Percentiles rank a stretch among this genome's conserved stretches.
phyloP scores from a whole-genome alignment of 208 protist species.

The Pavlovales sp. region DNA sequence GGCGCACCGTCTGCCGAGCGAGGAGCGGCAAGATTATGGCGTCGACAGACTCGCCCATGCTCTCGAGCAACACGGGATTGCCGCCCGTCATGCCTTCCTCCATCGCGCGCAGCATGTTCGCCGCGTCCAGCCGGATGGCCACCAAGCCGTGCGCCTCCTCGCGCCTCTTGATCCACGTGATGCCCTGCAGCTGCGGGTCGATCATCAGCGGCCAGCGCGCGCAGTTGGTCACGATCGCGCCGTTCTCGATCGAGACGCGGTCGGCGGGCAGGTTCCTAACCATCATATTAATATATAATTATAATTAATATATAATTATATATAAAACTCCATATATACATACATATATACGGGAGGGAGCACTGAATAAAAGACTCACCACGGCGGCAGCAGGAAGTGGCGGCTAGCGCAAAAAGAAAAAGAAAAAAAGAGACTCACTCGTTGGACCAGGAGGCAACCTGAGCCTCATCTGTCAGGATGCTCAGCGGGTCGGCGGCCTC shows the following conservation, averaged over 20 bases:
- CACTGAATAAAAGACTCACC: too few relatives aligned
- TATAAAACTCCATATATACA: too few relatives aligned
- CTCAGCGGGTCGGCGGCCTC: constrained; percentile 82
- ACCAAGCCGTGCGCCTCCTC: constrained; percentile 78
- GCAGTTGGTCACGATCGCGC: constrained; percentile 87
- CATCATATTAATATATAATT: too few relatives aligned
- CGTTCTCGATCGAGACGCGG: constrained; percentile 94
- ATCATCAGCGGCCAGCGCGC: constrained; percentile 96
- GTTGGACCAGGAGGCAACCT: constrained; percentile 91
- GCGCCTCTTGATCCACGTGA: constrained; percentile 91
- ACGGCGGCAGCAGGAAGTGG: too few relatives aligned
- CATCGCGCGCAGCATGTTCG: constrained; percentile 73
- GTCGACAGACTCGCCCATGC: constrained; percentile 89
- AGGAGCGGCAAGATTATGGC: constrained; percentile 92
- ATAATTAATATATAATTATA: too few relatives aligned
- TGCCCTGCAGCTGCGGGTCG: constrained; percentile 95
- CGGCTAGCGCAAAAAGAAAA: too few relatives aligned
- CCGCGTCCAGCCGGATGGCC: constrained; percentile 82
- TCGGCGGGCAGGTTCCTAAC: constrained; percentile 94
- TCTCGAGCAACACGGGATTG: constrained; percentile 80
- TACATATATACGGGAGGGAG: too few relatives aligned
- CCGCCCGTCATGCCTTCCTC: constrained; percentile 66
- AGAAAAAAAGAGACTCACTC: too few relatives aligned
- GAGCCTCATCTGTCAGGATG: constrained; percentile 76
- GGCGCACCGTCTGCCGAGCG: constrained; percentile 79